Evolutionary conservation across 139 green algal genomes (phyloP), one percentile per base, ranked within the genome.

Genomic region (Zygnema circumcarinatum): DNA sequence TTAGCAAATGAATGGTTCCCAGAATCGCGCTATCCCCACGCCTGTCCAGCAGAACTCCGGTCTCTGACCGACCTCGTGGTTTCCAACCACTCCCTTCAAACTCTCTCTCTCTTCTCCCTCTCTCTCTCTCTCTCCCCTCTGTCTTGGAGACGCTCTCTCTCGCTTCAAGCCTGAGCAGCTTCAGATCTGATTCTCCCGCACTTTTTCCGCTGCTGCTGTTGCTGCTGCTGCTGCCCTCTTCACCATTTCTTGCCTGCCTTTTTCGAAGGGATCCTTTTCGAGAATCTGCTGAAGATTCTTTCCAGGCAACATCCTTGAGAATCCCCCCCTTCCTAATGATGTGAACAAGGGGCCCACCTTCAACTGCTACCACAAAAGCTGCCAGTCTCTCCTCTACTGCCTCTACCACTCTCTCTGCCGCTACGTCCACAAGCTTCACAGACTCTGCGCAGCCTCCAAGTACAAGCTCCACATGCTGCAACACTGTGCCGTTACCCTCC

Each of bases 1-100:
- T 88, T 32, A 88, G 38, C 82, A 88, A 72, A 16, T 87, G 32
- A 2, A 88, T 29, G 29, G 67, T 40, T 11, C 82, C 82, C 7
- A 88, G 82, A 42, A 7, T 81, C 76, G 16, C 7, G 47, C 47
- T 62, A 16, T 62, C 47, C 47, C 47, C 47, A 62, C 7, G 16
- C 47, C 47, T 62, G 7, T 16, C 47, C 16, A 7, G 7, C 47
- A 62, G 16, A 62, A 62, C 16, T 25, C 16, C 47, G 7, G 7
- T 16, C 47, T 62, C 47, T 25, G 47, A 62, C 47, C 16, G 47
- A 16, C 16, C 47, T 25, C 16, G 7, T 62, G 16, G 7, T 62
- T 16, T 7, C 47, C 16, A 7, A 16, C 47, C 47, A 7, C 7
- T 16, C 7, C 7, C 16, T 16, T 7, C 7, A 62, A 62, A 7